Conservation (phyloP, 345 rosid species). For the Boechera retrofracta region DNA sequence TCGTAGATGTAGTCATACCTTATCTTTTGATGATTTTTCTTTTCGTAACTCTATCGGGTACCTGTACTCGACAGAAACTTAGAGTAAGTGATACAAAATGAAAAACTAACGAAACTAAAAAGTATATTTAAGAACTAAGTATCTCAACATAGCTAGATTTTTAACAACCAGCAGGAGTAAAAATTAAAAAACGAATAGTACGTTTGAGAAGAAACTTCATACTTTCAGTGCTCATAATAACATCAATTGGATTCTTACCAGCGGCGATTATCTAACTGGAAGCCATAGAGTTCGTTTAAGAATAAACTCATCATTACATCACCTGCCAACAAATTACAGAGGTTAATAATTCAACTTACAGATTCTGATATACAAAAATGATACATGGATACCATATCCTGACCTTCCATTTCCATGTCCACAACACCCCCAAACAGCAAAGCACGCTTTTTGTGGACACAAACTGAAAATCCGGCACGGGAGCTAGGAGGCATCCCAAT, state of each 20-base stretch:
- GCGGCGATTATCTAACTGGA: constrained; percentile 92
- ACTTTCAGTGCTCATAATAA: not conserved
- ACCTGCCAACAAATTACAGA: constrained; percentile 55
- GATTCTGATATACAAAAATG: constrained; percentile 9
- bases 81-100: not conserved
- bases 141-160: not conserved
- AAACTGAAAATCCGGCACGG: constrained; percentile 91
- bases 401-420: constrained; percentile 95
- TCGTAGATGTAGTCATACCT: constrained; percentile 54
- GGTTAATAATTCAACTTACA: constrained; percentile 5
- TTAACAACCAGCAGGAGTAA: not conserved
- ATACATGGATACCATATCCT: constrained; percentile 2
- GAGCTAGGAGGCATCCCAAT: constrained; percentile 97
- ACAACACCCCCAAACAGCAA: constrained; percentile 94
- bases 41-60: constrained; percentile 93
- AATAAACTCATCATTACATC: constrained; percentile 95
- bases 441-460: constrained; percentile 97
- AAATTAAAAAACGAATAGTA: not conserved
- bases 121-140: not conserved
- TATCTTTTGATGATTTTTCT: constrained; percentile 87
- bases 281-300: constrained; percentile 95
- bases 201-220: not conserved
- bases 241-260: constrained; percentile 58
- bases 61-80: constrained; percentile 53
- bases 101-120: not conserved